These are phyloP conservation scores for Aquilaria yunnanensis DNA, from an alignment of 345 rosid species.

Conservation along the genomic window DNA sequence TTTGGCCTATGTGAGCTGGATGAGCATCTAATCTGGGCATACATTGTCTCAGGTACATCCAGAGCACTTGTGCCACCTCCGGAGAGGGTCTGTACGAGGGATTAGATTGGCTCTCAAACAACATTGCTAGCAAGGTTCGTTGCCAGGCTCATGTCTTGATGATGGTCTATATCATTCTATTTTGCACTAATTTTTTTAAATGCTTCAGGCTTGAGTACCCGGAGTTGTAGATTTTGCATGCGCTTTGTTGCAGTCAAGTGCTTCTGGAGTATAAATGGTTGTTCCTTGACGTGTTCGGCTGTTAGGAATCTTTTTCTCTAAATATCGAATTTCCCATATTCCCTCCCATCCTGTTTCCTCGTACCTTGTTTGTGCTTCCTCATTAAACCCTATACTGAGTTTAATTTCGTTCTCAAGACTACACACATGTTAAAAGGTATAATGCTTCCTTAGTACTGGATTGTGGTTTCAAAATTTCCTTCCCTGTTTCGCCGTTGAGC, in stretches of 20 bases:
- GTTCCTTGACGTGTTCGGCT: neutral
- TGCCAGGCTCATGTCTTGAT: neutral
- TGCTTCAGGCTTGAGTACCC: no score
- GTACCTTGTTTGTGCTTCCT: no score
- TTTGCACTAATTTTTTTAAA: neutral
- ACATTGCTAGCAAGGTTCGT: slow-evolving; percentile 57
- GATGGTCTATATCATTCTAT: neutral
- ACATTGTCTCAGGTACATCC: slow-evolving; percentile 50
- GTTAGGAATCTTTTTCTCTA: neutral
- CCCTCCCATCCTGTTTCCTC: no score
- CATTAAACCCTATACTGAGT: no score
- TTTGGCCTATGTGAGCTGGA: neutral
- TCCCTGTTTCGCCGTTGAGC: no score
- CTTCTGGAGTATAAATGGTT: neutral
- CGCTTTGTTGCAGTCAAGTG: neutral
- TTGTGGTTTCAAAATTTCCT: no score
- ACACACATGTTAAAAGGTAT: no score
- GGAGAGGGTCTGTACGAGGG: slow-evolving; percentile 88
- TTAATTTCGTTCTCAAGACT: no score
- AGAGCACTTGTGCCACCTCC: slow-evolving; percentile 20
- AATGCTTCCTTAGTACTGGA: no score
- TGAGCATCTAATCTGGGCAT: neutral
- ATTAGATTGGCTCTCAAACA: slow-evolving; percentile 83
- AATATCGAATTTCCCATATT: neutral
- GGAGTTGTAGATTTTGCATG: neutral